Base-by-base conservation (phyloP, 371 early-diverging fungal species). In the Saksenaea oblongispora region DNA sequence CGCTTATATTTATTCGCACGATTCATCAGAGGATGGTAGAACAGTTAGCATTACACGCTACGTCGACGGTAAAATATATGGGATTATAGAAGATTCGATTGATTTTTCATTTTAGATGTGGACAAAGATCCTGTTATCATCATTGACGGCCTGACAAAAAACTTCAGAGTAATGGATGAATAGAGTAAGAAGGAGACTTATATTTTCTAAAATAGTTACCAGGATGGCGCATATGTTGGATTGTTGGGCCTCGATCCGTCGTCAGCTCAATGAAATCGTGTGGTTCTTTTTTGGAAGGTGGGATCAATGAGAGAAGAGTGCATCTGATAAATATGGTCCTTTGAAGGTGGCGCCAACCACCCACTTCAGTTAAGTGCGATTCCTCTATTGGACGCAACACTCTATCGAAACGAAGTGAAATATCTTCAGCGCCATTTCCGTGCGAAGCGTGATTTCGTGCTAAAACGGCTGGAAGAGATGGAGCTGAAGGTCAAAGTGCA, bases 151-250 rank as follows among this genome's bases (percentile, higher is more conserved):
- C 35, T 79, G 34, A 77, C 79, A 13, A 79, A 83, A 57, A 80
- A 80, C 41, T 82, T 76, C 51, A 65, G 84, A 18, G 74, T 70
- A 67, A 54, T 31, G 31, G 31, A 31, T 31, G 31, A 31, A 31
- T 7, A 7, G 7, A 31, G 31, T 7, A 10, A 5, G 8, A 51
- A 22, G 14, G 31, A 35, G 26, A 17, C 47, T 42, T 3, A 31
- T 42, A 14, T 31, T 24, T 56, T 11, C 17, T 15, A 14, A 35
- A n/a, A n/a, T 65, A 74, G 74, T 70, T 84, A 55, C 84, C 84
- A 34, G 84, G 84, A 5, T 84, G 84, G 84, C 77, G 84, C 22
- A 70, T 80, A 1, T 82, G 82, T 53, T 84, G 84, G 84, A 76
- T 84, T 37, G 72, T 84, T 1, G 84, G 77, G 14, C 84, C 84